Conservation (phyloP, 83 land plant species). For the Thuja plicata region DNA sequence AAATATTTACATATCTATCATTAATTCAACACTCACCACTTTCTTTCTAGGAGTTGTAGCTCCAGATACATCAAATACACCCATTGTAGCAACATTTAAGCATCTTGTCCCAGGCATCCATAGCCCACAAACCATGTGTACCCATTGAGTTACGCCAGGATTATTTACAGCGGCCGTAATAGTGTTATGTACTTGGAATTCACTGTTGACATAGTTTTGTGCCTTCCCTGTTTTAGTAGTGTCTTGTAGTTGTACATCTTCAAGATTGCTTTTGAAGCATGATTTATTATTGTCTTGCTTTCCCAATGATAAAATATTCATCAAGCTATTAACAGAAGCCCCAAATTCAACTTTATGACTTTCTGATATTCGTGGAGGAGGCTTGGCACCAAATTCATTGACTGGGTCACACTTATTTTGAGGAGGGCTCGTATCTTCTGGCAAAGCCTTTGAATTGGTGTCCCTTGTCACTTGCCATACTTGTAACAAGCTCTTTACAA, state of each 20-base stretch:
- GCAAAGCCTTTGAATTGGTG: conserved; percentile 7
- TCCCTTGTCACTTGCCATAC: conserved; percentile 50
- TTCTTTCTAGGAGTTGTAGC: conserved; percentile 43
- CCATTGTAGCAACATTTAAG: conserved; percentile 82
- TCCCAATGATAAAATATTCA: not conserved
- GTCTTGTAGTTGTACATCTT: not conserved
- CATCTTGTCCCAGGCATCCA: conserved; percentile 93
- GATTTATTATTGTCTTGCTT: not conserved
- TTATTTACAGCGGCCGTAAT: conserved; percentile 48
- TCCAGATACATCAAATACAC: conserved; percentile 86
- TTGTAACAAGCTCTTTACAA: conserved; percentile 58
- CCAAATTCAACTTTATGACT: not conserved
- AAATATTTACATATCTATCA: not conserved
- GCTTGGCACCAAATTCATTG: not conserved
- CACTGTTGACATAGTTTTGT: not conserved
- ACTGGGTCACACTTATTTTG: not conserved
- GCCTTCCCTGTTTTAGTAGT: not conserved
- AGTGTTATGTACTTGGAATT: conserved; percentile 29
- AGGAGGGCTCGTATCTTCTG: conserved; percentile 3
- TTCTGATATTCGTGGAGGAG: not conserved
- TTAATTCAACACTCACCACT: conserved; percentile 47
- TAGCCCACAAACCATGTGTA: conserved; percentile 92
- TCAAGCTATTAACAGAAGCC: not conserved
- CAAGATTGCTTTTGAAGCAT: not conserved
- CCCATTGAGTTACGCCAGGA: conserved; percentile 77